Evolutionary conservation across 495 filamentous ascomycete genomes (phyloP).

Genomic region (Aspergillus baeticus): DNA sequence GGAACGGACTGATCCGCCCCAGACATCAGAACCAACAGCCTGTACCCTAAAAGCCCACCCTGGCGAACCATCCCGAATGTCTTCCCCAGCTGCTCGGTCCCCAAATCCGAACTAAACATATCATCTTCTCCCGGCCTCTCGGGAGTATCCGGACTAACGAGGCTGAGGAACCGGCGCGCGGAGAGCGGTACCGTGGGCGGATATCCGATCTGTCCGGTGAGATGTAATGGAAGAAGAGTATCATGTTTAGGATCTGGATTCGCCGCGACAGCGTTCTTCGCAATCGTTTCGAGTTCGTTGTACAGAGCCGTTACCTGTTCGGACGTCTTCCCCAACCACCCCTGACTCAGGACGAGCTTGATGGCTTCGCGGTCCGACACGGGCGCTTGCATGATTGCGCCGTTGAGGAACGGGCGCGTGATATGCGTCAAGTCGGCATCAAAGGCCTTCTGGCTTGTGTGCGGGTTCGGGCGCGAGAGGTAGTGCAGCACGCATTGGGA

Average conservation of each 20-base stretch:
- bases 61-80: slow-evolving; percentile 63
- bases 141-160: slow-evolving; percentile 54
- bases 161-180: slow-evolving; percentile 61
- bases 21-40: slow-evolving; percentile 55
- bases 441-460: slow-evolving; percentile 29
- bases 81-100: slow-evolving; percentile 48
- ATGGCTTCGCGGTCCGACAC: slow-evolving; percentile 77
- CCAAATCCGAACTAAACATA: slow-evolving; percentile 77
- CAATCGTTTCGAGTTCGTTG: slow-evolving; percentile 27
- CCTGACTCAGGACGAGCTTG: slow-evolving; percentile 32
- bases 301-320: slow-evolving; percentile 28
- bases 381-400: slow-evolving; percentile 79
- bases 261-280: slow-evolving; percentile 20
- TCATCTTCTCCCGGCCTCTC: slow-evolving; percentile 71
- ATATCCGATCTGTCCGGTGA: slow-evolving; percentile 37
- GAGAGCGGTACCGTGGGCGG: slow-evolving; percentile 51
- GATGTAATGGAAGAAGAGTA: slow-evolving; percentile 32
- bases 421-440: slow-evolving; percentile 30
- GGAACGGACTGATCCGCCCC: slow-evolving; percentile 73
- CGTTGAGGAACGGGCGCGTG: slow-evolving; percentile 54
- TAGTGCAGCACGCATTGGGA: slow-evolving; percentile 85
- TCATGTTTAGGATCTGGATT: slow-evolving; percentile 21
- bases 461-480: slow-evolving; percentile 40
- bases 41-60: slow-evolving; percentile 49
- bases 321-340: slow-evolving; percentile 31